These are phyloP conservation scores for Toxicodendron radicans DNA, from an alignment of 345 rosid genomes.

Conservation along the genomic window DNA sequence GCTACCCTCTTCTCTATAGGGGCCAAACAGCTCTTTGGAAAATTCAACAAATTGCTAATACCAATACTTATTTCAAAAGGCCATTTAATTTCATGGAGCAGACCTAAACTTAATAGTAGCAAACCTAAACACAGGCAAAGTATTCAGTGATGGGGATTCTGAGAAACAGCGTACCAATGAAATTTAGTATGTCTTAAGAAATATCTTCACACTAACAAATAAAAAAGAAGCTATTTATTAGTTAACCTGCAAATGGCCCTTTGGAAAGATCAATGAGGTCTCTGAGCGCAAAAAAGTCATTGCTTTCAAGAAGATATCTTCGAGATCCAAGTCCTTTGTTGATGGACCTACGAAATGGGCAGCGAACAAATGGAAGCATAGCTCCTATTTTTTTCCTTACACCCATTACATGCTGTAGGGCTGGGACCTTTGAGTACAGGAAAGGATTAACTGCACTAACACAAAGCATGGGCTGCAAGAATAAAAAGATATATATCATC, in stretches of 20 bases:
- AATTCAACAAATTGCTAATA: conserved; percentile 5
- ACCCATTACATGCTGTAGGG: conserved; percentile 73
- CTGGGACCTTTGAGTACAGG: conserved; percentile 84
- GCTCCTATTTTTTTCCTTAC: conserved; percentile 68
- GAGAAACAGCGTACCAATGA: neutral
- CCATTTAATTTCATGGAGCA: neutral
- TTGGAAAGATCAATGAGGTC: conserved; percentile 96
- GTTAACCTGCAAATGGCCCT: conserved; percentile 93
- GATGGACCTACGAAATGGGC: conserved; percentile 83
- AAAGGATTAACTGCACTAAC: conserved; percentile 95
- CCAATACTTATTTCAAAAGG: neutral
- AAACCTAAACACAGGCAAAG: neutral
- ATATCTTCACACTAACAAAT: conserved; percentile 3
- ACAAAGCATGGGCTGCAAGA: conserved; percentile 90
- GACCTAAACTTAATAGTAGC: neutral
- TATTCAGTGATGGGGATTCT: neutral
- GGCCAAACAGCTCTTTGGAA: neutral
- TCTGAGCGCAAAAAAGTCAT: conserved; percentile 83
- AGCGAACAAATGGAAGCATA: conserved; percentile 85
- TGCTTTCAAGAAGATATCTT: conserved; percentile 90
- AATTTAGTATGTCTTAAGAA: neutral
- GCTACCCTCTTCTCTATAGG: neutral
- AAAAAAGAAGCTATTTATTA: conserved; percentile 8
- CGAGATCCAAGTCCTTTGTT: conserved; percentile 82
- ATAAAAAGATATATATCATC: conserved; percentile 9